Evolutionary conservation across 2,329 filamentous ascomycete species (phyloP).

Genomic region (Ophiocordyceps camponoti-floridani): DNA sequence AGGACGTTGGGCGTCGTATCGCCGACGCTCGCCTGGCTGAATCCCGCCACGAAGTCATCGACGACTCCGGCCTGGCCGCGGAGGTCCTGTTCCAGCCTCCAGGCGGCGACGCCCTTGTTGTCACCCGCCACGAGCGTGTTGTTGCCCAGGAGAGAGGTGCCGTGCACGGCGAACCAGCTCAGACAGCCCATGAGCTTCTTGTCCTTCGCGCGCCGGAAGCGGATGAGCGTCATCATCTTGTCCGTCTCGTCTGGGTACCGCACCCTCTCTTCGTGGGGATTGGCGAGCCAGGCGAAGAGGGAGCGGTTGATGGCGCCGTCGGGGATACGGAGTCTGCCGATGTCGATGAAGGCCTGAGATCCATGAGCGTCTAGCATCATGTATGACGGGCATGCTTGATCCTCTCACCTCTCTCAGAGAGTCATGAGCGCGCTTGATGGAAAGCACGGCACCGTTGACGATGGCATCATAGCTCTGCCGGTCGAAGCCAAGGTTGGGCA

Average conservation of each 20-base stretch:
- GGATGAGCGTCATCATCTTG: conserved; percentile 54
- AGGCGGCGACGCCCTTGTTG: conserved; percentile 87
- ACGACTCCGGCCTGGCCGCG: conserved; percentile 33
- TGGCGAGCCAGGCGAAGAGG: conserved; percentile 72
- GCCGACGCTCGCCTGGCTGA: conserved; percentile 80
- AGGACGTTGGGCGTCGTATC: conserved; percentile 80
- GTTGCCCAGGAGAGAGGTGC: conserved; percentile 79
- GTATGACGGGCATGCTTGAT: neutral
- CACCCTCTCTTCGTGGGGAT: conserved; percentile 58
- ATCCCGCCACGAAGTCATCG: conserved; percentile 67
- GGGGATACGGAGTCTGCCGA: conserved; percentile 50
- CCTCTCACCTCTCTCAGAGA: conserved; percentile 22
- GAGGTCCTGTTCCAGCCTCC: conserved; percentile 60
- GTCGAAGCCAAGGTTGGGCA: conserved; percentile 74
- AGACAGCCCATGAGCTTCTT: conserved; percentile 62
- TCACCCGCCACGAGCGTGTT: conserved; percentile 87
- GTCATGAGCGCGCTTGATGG: conserved; percentile 62
- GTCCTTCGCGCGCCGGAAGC: conserved; percentile 58
- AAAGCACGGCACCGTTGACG: conserved; percentile 67
- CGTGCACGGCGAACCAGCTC: conserved; percentile 86
- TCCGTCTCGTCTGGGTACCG: conserved; percentile 40
- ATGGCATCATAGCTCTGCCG: conserved; percentile 78
- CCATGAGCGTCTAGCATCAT: no score
- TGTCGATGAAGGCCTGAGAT: conserved; percentile 43
- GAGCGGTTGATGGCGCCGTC: conserved; percentile 82